Base-by-base conservation (phyloP, 2,329 filamentous ascomycete genomes). In the Ophiostoma piceae region DNA sequence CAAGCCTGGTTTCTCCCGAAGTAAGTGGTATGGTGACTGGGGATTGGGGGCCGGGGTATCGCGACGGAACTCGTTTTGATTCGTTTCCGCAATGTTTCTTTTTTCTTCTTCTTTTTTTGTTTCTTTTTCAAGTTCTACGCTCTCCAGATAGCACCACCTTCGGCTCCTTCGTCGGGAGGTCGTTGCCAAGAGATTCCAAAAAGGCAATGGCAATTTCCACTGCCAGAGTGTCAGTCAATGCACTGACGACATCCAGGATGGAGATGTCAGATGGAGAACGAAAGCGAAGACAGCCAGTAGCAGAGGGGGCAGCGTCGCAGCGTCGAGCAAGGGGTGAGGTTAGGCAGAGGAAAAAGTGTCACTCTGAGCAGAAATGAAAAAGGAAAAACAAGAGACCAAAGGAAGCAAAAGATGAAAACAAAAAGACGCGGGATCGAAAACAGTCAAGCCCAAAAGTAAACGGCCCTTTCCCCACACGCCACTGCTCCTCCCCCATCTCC, bases 391-490 rank as follows among this genome's bases (percentile, higher is more conserved):
- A 39, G 16, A 39, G 32, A 37, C 16, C 6, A 65, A n/a, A 39
- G 3, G 22, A 65, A 12, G 32, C 3, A 11, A 39, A 16, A 22
- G 22, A 37, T 1, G 39, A 37, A 65, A 37, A 37, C 11, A 37
- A 37, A 9, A 64, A 19, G 16, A 65, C 19, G 39, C 8, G 62
- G 16, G 19, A 39, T n/a, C 19, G 19, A 65, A 39, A 22, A 22
- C 26, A 65, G 32, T 12, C 35, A 65, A 65, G 62, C 51, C 51
- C 22, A 65, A 39, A 9, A n/a, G 62, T 37, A 65, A 65, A 65
- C 62, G 62, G 62, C 62, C 60, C 60, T 64, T 64, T 64, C 60
- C 60, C 60, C 60, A 64, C 60, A 64, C 51, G 60, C 60, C 60
- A 64, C 32, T 64, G 32, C 22, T 29, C 26, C 26, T 29, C 26